A percentile compares a stretch with the other conserved stretches of the same genome.
Evolutionary conservation across 345 rosid genomes (phyloP).

Genomic region (Hypericum perforatum): DNA sequence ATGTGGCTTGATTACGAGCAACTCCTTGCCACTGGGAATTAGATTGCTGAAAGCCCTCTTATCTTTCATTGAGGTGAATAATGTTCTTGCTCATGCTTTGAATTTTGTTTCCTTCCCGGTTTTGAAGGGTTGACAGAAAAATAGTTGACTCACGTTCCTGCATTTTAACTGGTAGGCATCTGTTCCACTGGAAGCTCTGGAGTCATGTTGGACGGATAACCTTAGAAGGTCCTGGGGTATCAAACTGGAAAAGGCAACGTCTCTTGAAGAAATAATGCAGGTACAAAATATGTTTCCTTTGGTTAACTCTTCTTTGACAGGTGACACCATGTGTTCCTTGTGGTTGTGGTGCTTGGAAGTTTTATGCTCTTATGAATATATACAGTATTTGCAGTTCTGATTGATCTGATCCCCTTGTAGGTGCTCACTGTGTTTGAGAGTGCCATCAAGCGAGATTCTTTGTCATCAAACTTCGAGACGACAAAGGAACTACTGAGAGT

Average conservation of each 20-base stretch:
- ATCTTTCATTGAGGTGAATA: constrained; percentile 63
- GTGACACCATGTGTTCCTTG: too few species aligned
- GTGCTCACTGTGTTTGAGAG: constrained; percentile 59
- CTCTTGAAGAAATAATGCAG: constrained; percentile 65
- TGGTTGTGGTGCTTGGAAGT: too few species aligned
- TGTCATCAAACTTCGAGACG: constrained; percentile 50
- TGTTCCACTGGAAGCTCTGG: constrained; percentile 71
- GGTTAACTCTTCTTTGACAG: too few species aligned
- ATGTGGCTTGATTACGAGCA: constrained; percentile 17
- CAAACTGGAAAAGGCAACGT: constrained; percentile 49
- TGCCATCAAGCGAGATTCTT: constrained; percentile 53
- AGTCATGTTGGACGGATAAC: constrained; percentile 61
- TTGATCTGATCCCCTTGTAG: constrained; percentile 28
- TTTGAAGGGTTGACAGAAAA: background rate
- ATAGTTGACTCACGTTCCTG: background rate
- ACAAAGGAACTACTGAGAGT: constrained; percentile 60
- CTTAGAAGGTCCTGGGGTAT: constrained; percentile 44
- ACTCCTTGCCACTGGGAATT: constrained; percentile 61
- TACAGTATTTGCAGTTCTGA: constrained; percentile 3
- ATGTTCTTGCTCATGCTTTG: background rate
- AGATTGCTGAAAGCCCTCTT: constrained; percentile 58
- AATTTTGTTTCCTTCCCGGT: background rate
- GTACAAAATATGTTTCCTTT: constrained; percentile 22
- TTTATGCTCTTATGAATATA: background rate
- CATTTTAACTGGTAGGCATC: constrained; percentile 38